Evolutionary conservation across 2,329 filamentous ascomycete genomes (phyloP).

Genomic region (Sclerotinia trifoliorum): DNA sequence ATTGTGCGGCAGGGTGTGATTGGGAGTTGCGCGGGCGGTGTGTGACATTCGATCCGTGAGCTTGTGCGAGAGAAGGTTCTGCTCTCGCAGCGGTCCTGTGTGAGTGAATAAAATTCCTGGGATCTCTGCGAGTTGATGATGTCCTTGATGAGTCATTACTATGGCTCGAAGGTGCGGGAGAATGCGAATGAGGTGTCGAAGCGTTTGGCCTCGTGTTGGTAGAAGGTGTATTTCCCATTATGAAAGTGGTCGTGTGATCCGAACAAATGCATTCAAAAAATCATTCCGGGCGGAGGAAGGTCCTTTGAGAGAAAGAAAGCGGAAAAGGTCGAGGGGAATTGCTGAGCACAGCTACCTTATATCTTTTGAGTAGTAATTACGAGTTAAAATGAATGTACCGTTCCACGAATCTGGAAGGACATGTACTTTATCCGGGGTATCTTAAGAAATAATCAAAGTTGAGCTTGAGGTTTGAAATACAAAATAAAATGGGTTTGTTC

Average conservation of each 20-base stretch:
- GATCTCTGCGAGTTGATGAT: constrained; percentile 41
- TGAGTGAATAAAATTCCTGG: constrained; percentile 54
- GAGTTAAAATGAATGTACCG: constrained; percentile 3
- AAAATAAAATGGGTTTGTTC: not conserved
- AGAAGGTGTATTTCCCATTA: constrained; percentile 50
- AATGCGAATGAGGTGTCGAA: constrained; percentile 37
- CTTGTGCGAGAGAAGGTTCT: constrained; percentile 61
- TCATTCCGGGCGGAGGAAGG: not conserved
- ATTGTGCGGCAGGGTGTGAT: constrained; percentile 28
- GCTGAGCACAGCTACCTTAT: not conserved
- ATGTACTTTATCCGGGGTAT: not conserved
- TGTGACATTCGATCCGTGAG: constrained; percentile 41
- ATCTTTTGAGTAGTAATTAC: not conserved
- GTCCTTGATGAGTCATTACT: constrained; percentile 36
- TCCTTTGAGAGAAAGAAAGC: not conserved
- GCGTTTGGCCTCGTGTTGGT: constrained; percentile 42
- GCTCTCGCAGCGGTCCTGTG: constrained; percentile 59
- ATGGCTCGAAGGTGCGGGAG: constrained; percentile 35
- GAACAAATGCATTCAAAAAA: constrained; percentile 9
- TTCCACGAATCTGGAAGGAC: not conserved
- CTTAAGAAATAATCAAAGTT: constrained; percentile 6
- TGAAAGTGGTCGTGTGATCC: constrained; percentile 31
- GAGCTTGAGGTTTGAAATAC: constrained; percentile 1
- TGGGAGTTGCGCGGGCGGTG: constrained; percentile 37
- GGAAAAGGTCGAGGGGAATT: not conserved